Conservation (phyloP, 208 protist genomes). For the Porcisia deanei region DNA sequence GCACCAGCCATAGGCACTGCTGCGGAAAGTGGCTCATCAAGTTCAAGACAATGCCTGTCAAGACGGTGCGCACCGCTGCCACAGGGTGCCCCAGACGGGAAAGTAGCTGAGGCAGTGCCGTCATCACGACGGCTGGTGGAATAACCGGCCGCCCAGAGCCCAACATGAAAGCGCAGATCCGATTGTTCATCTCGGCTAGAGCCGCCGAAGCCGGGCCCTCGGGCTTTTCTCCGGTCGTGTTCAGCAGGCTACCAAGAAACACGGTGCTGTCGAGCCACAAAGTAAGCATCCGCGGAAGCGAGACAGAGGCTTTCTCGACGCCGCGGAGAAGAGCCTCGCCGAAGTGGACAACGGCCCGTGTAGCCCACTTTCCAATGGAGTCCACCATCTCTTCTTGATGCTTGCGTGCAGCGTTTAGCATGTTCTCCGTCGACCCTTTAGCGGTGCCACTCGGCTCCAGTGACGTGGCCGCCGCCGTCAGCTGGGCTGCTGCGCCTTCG, state of each 20-base stretch:
- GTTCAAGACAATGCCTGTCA: constrained; percentile 61
- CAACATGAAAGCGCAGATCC: constrained; percentile 29
- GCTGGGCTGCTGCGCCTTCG: constrained; percentile 22
- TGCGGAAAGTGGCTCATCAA: constrained; percentile 82
- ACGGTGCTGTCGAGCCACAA: constrained; percentile 92
- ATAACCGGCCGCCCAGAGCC: constrained; percentile 32
- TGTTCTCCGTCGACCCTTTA: constrained; percentile 9
- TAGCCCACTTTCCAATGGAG: constrained; percentile 21
- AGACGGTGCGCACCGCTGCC: constrained; percentile 42
- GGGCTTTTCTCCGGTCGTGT: constrained; percentile 20
- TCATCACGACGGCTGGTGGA: constrained; percentile 59
- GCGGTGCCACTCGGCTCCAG: background rate
- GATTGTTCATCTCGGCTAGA: constrained; percentile 36
- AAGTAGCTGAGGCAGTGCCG: constrained; percentile 85
- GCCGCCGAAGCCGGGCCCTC: constrained; percentile 7
- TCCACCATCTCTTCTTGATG: constrained; percentile 40
- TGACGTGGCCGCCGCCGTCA: constrained; percentile 7
- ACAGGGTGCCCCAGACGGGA: constrained; percentile 88
- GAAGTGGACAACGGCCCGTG: constrained; percentile 71
- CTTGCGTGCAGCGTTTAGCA: constrained; percentile 24
- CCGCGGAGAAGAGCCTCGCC: constrained; percentile 83
- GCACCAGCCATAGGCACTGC: constrained; percentile 87
- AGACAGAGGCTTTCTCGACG: constrained; percentile 83
- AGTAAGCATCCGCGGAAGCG: constrained; percentile 95
- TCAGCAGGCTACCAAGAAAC: constrained; percentile 30